These are phyloP conservation scores for Ordospora pajunii DNA, from an alignment of 371 early-diverging fungal genomes.

Conservation along the genomic window DNA sequence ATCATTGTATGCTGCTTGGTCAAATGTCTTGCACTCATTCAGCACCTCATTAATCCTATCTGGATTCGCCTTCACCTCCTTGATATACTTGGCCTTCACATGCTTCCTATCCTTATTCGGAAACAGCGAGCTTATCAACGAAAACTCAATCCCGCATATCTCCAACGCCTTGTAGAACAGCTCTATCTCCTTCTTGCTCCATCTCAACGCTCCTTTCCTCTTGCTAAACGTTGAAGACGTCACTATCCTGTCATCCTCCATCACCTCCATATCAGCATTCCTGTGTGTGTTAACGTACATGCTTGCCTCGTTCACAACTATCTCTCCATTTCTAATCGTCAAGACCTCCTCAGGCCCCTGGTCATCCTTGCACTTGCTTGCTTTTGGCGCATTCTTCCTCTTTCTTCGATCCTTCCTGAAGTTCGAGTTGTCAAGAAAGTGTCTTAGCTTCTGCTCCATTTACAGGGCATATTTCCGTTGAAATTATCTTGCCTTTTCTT, in stretches of 20 bases:
- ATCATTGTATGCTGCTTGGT: conserved; percentile 1
- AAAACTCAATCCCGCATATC: conserved; percentile 59
- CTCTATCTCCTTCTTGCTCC: conserved; percentile 57
- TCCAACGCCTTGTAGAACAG: conserved; percentile 55
- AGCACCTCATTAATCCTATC: conserved; percentile 27
- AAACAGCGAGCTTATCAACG: conserved; percentile 53
- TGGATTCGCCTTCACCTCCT: conserved; percentile 48
- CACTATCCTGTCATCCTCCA: conserved; percentile 44
- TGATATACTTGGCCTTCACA: conserved; percentile 55
- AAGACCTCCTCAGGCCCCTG: conserved; percentile 22
- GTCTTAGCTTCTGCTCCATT: conserved; percentile 28
- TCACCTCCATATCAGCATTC: conserved; percentile 8
- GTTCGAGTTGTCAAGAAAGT: conserved; percentile 57
- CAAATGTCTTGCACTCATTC: conserved; percentile 33
- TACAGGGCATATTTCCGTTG: not conserved
- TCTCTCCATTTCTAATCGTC: conserved; percentile 51
- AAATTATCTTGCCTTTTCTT: not conserved
- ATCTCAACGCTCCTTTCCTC: conserved; percentile 29
- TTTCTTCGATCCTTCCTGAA: conserved; percentile 32
- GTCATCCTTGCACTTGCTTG: not conserved
- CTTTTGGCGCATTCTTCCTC: conserved; percentile 17
- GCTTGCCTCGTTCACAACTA: conserved; percentile 43
- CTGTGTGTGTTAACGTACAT: conserved; percentile 21
- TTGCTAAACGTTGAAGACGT: conserved; percentile 57
- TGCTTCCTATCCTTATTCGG: conserved; percentile 53